phyloP scores from a whole-genome alignment of 805 yeast species.

The Pichia nakasei region DNA sequence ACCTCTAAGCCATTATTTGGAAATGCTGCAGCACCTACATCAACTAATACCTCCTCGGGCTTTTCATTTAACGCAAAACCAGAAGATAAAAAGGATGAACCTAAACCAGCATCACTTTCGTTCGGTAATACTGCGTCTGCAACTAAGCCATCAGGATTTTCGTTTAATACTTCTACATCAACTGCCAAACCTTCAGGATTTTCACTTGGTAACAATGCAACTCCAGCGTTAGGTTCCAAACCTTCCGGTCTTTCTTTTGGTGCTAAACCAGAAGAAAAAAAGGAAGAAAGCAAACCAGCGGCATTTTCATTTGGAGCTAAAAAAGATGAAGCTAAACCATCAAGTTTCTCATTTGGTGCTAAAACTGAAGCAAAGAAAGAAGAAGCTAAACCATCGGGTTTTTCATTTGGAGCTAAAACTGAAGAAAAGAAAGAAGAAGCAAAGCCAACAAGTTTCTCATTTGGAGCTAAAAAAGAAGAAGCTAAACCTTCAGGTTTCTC shows the following conservation, averaged over 20 bases:
- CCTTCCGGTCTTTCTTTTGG: not conserved
- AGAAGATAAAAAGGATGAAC: slow-evolving; percentile 10
- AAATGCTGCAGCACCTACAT: not conserved
- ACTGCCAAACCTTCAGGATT: slow-evolving; percentile 11
- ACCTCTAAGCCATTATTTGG: not conserved
- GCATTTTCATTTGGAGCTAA: slow-evolving; percentile 10
- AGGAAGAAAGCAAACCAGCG: slow-evolving; percentile 2
- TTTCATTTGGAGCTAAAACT: slow-evolving; percentile 1
- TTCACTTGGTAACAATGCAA: slow-evolving; percentile 14
- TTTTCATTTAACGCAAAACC: slow-evolving; percentile 4
- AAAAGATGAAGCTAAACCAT: slow-evolving; percentile 1
- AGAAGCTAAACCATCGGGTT: not conserved
- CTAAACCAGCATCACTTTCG: slow-evolving; percentile 11
- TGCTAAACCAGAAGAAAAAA: slow-evolving; percentile 3
- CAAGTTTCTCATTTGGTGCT: slow-evolving; percentile 2
- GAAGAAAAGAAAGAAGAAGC: slow-evolving; percentile 3
- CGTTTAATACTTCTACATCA: too few relatives aligned
- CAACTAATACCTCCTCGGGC: not conserved
- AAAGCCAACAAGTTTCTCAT: not conserved
- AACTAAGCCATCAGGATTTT: slow-evolving; percentile 11
- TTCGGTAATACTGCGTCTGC: slow-evolving; percentile 6
- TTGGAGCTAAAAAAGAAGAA: slow-evolving; percentile 3
- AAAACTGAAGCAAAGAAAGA: slow-evolving; percentile 4
- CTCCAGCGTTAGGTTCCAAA: slow-evolving; percentile 9
- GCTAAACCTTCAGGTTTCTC: not conserved